phyloP scores from a whole-genome alignment of 306 rosid genomes.

The Mimosa bimucronata region DNA sequence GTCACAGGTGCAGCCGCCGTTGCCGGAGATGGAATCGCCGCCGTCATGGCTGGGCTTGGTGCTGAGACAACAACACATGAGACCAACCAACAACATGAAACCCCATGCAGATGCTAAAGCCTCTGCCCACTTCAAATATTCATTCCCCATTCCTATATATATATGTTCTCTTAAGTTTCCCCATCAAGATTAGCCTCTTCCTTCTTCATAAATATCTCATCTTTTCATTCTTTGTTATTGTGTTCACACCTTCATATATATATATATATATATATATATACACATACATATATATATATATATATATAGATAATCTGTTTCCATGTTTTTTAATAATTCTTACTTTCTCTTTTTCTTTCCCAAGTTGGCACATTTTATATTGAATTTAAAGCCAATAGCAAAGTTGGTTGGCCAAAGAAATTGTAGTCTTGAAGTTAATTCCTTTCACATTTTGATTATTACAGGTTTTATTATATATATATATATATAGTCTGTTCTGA shows the following conservation, averaged over 20 bases:
- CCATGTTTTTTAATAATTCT: neutral
- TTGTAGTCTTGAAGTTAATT: neutral
- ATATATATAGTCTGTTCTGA: no score
- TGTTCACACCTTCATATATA: neutral
- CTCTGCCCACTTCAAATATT: conserved; percentile 58
- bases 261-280: no score
- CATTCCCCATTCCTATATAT: neutral
- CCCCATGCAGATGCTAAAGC: conserved; percentile 74
- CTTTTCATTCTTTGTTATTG: neutral
- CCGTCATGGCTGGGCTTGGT: conserved; percentile 58
- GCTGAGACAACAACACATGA: conserved; percentile 77
- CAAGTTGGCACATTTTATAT: neutral
- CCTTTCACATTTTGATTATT: neutral
- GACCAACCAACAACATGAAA: conserved; percentile 67
- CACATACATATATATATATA: no score
- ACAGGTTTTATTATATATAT: neutral
- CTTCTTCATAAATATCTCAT: neutral
- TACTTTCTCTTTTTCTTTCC: neutral
- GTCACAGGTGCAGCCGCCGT: conserved; percentile 67
- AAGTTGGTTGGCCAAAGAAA: neutral
- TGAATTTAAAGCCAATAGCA: neutral
- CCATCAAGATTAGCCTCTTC: neutral
- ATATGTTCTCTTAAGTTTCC: neutral
- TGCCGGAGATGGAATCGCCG: conserved; percentile 40
- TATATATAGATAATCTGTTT: neutral